Percentiles rank a stretch among this genome's conserved stretches.
phyloP scores from a whole-genome alignment of 768 basidiomycete species.

The Rhodotorula paludigena region DNA sequence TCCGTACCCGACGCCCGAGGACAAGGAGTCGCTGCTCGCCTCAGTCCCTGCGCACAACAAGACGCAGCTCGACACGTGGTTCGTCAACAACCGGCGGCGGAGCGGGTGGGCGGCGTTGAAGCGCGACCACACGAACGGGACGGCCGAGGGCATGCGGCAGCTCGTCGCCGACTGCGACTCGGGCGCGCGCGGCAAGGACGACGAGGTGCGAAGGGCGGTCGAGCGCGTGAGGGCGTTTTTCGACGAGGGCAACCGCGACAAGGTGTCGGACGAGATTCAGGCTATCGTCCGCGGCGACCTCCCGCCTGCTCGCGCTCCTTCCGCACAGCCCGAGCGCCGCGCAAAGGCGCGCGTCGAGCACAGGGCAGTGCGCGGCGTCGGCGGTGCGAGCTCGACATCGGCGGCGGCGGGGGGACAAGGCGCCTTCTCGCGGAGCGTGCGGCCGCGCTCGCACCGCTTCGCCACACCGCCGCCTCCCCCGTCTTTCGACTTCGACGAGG shows the following conservation, averaged over 20 bases:
- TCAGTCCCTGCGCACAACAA: constrained; percentile 13
- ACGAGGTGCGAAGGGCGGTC: background rate
- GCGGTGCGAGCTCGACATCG: background rate
- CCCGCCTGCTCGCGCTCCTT: background rate
- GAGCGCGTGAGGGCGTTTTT: constrained; percentile 11
- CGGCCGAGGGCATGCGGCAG: background rate
- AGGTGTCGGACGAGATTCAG: constrained; percentile 12
- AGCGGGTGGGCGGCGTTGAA: constrained; percentile 23
- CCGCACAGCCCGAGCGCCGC: background rate
- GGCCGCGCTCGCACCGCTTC: background rate
- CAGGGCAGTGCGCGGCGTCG: background rate
- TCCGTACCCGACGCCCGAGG: constrained; percentile 13
- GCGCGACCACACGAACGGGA: constrained; percentile 2
- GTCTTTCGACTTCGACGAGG: background rate
- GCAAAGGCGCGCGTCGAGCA: background rate
- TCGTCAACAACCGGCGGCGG: constrained; percentile 30
- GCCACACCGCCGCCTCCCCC: background rate
- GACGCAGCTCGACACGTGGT: constrained; percentile 29
- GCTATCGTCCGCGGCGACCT: background rate
- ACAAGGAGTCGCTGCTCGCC: constrained; percentile 7
- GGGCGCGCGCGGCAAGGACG: background rate
- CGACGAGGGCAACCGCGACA: constrained; percentile 1
- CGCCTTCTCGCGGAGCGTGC: background rate
- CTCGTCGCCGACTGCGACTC: background rate
- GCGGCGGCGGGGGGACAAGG: background rate